Conservation (phyloP, 2,329 filamentous ascomycete genomes). For the Xylariaceae sp. region DNA sequence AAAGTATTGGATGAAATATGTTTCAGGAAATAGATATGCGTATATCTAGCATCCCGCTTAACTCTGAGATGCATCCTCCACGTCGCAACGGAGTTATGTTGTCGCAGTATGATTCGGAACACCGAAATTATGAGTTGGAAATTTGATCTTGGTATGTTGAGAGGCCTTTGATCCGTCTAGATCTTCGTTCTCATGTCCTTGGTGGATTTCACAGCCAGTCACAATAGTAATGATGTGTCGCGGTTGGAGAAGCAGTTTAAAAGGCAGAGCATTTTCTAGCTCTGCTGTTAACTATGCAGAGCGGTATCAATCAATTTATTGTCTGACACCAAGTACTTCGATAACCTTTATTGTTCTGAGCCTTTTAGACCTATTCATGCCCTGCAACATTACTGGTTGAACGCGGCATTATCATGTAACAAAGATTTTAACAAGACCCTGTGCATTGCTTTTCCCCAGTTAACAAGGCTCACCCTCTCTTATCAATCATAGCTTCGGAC, state of each 20-base stretch:
- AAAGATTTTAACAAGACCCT: slow-evolving; percentile 4
- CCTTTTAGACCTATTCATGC: slow-evolving; percentile 5
- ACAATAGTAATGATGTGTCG: not conserved
- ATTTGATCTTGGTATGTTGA: not conserved
- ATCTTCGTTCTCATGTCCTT: not conserved
- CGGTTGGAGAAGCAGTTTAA: too few species aligned
- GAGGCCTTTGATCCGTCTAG: not conserved
- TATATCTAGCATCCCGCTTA: too few species aligned
- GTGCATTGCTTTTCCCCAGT: not conserved
- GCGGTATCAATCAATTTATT: slow-evolving; percentile 3
- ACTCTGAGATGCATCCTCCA: too few species aligned
- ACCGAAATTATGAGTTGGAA: too few species aligned
- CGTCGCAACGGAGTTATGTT: too few species aligned
- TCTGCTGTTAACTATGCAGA: not conserved
- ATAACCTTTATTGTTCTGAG: slow-evolving; percentile 6
- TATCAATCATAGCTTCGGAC: too few species aligned
- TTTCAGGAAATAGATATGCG: too few species aligned
- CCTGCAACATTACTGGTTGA: slow-evolving; percentile 4
- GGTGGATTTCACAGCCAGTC: not conserved
- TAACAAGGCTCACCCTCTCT: too few species aligned
- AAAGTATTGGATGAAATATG: too few species aligned
- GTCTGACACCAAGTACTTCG: not conserved
- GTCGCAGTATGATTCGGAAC: too few species aligned
- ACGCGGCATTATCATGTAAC: slow-evolving; percentile 12
- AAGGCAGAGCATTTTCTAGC: not conserved